These are phyloP conservation scores for Orychophragmus violaceus DNA, from an alignment of 345 rosid species.

Conservation along the genomic window DNA sequence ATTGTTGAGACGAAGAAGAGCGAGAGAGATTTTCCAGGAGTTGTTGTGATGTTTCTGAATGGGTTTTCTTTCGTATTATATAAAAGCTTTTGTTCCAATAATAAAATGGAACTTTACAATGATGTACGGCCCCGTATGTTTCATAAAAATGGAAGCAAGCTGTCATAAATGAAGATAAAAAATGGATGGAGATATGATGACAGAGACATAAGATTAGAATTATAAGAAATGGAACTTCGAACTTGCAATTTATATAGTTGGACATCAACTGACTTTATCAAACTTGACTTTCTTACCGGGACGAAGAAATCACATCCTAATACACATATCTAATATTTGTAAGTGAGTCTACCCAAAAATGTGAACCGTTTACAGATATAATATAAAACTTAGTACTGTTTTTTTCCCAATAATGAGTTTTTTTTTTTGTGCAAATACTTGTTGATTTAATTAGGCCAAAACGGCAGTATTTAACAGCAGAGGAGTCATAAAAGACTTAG, in stretches of 20 bases:
- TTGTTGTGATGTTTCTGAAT: slow-evolving; percentile 19
- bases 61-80: neutral
- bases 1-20: too few species aligned
- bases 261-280: slow-evolving; percentile 24
- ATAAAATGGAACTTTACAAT: slow-evolving; percentile 7
- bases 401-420: too few species aligned
- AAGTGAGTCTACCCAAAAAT: neutral
- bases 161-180: neutral
- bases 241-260: slow-evolving; percentile 19
- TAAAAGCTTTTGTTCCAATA: neutral
- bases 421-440: too few species aligned
- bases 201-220: too few species aligned
- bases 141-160: neutral
- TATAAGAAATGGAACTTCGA: slow-evolving; percentile 1
- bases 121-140: slow-evolving; percentile 25
- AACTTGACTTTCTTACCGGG: slow-evolving; percentile 18
- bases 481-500: too few species aligned
- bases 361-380: neutral
- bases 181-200: too few species aligned
- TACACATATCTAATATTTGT: neutral
- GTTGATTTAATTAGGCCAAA: too few species aligned
- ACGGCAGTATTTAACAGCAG: too few species aligned
- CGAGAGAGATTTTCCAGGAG: slow-evolving; percentile 7
- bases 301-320: neutral
- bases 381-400: neutral